phyloP scores from a whole-genome alignment of 2,329 filamentous ascomycete species.

The Cladosporium cucumerinum region DNA sequence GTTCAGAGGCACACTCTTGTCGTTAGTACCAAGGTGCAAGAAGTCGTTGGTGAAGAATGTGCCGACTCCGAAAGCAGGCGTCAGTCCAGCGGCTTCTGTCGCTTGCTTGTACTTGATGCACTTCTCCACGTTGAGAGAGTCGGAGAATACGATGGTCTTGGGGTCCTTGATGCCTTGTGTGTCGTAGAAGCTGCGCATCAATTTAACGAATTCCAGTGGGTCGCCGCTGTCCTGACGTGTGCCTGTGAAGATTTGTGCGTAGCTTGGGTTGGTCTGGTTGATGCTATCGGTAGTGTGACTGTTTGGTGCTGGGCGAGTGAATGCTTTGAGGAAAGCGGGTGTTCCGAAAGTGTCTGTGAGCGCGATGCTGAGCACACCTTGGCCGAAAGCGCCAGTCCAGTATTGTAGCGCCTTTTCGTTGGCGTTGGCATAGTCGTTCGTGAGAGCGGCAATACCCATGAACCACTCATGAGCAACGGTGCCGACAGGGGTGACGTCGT shows the following conservation, averaged over 20 bases:
- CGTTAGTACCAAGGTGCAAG: slow-evolving; percentile 63
- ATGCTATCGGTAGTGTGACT: slow-evolving; percentile 24
- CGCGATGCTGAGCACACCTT: slow-evolving; percentile 70
- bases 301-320: slow-evolving; percentile 61
- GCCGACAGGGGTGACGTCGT: slow-evolving; percentile 77
- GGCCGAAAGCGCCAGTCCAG: slow-evolving; percentile 89
- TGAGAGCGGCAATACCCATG: slow-evolving; percentile 95
- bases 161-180: slow-evolving; percentile 68
- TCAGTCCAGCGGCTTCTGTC: slow-evolving; percentile 75
- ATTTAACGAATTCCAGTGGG: slow-evolving; percentile 72
- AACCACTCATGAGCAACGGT: slow-evolving; percentile 98
- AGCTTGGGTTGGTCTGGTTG: slow-evolving; percentile 49
- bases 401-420: slow-evolving; percentile 81
- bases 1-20: slow-evolving; percentile 87
- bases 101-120: slow-evolving; percentile 87
- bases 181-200: slow-evolving; percentile 80
- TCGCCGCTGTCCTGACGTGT: slow-evolving; percentile 90
- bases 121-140: slow-evolving; percentile 85
- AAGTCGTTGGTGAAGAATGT: slow-evolving; percentile 96
- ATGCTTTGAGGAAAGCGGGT: slow-evolving; percentile 78
- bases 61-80: slow-evolving; percentile 87
- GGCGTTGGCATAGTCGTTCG: slow-evolving; percentile 76
- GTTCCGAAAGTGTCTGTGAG: slow-evolving; percentile 97
- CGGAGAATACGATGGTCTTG: slow-evolving; percentile 93
- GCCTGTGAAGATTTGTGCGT: slow-evolving; percentile 77